These are phyloP conservation scores for Vitis riparia DNA, from an alignment of 164 flowering plant genomes.

Conservation along the genomic window DNA sequence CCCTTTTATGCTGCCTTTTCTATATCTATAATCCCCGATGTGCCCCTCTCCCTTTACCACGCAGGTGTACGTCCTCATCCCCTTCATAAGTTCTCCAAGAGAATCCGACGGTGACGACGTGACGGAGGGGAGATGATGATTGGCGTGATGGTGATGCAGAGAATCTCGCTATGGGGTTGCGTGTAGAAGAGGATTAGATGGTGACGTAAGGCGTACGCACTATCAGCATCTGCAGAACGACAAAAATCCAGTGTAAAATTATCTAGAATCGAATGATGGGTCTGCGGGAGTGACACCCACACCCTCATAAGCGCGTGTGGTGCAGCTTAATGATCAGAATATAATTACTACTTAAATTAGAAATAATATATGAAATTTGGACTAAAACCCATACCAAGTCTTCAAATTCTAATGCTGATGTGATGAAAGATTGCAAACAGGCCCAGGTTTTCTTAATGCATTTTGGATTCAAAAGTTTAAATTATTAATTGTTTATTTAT, in stretches of 20 bases:
- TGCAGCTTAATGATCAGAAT: not conserved
- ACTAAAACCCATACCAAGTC: no score
- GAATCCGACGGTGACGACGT: not conserved
- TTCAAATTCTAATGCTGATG: no score
- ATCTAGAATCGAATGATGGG: not conserved
- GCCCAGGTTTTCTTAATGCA: no score
- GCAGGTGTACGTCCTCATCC: not conserved
- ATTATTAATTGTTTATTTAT: no score
- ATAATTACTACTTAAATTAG: not conserved
- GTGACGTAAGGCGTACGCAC: constrained; percentile 26
- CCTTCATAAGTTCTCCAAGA: no score
- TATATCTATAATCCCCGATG: not conserved
- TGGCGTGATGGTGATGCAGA: no score
- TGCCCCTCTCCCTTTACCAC: not conserved
- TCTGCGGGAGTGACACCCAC: not conserved
- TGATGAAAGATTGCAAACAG: no score
- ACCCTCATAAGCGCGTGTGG: not conserved
- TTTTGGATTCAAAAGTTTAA: no score
- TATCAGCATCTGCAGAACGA: constrained; percentile 15
- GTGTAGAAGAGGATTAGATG: constrained; percentile 13
- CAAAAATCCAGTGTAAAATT: constrained; percentile 17
- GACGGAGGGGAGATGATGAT: not conserved
- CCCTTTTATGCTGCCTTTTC: not conserved
- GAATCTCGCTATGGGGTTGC: constrained; percentile 1
- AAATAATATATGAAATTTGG: no score